phyloP scores from a whole-genome alignment of 2,329 filamentous ascomycete genomes.

The Colletotrichum siamense region DNA sequence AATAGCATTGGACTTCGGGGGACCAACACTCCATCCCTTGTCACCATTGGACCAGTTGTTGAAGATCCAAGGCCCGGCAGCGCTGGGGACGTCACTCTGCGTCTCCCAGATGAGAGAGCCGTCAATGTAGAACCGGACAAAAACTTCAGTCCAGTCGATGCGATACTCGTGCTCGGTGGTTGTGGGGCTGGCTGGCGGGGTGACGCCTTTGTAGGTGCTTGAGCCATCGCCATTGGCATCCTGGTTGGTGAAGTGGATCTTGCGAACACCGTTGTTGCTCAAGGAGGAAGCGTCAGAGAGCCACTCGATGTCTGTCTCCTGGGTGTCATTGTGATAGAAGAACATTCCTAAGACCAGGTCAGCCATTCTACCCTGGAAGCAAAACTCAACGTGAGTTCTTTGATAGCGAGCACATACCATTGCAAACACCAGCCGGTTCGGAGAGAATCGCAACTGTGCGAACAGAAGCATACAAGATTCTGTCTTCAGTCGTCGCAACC shows the following conservation, averaged over 20 bases:
- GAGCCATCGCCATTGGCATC: conserved; percentile 25
- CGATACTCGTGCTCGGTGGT: conserved; percentile 33
- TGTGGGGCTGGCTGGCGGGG: conserved; percentile 26
- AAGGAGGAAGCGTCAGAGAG: conserved; percentile 29
- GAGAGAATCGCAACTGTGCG: conserved; percentile 31
- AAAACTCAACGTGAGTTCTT: background rate
- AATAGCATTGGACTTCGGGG: conserved; percentile 26
- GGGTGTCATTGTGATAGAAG: conserved; percentile 28
- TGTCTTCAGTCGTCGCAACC: background rate
- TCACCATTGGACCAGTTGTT: conserved; percentile 37
- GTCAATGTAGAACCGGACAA: conserved; percentile 29
- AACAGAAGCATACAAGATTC: conserved; percentile 21
- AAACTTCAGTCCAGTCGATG: conserved; percentile 31
- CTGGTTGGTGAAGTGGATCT: conserved; percentile 33
- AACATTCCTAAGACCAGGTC: conserved; percentile 28
- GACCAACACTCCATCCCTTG: conserved; percentile 31
- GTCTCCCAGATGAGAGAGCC: conserved; percentile 29
- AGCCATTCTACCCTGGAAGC: fast-evolving
- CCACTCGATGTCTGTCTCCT: conserved; percentile 36
- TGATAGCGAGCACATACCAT: conserved; percentile 22
- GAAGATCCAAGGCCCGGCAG: conserved; percentile 30
- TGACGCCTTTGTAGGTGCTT: conserved; percentile 9
- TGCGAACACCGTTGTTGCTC: conserved; percentile 27
- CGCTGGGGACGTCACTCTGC: conserved; percentile 27
- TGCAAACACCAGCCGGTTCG: conserved; percentile 32